Evolutionary conservation across 179 eudicot species (phyloP).

Genomic region (Carnegiea gigantea): DNA sequence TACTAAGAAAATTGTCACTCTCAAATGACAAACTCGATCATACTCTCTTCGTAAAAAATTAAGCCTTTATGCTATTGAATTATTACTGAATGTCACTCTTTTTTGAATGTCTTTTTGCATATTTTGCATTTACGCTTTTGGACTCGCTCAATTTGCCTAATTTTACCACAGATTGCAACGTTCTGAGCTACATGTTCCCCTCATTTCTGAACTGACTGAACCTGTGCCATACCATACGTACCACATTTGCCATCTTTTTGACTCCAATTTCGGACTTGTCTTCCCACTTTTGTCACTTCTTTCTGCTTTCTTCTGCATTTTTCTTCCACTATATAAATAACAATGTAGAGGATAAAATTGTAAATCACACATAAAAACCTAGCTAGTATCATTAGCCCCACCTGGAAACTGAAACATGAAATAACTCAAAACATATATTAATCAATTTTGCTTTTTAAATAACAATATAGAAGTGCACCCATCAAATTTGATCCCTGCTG

Average conservation of each 20-base stretch:
- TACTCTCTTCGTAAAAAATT: too few relatives aligned
- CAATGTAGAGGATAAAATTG: too few relatives aligned
- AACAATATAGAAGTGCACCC: too few relatives aligned
- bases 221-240: neutral
- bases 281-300: neutral
- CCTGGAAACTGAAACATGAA: too few relatives aligned
- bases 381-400: too few relatives aligned
- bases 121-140: neutral
- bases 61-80: too few relatives aligned
- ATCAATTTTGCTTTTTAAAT: too few relatives aligned
- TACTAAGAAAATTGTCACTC: too few relatives aligned
- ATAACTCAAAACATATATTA: too few relatives aligned
- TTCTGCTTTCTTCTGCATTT: neutral
- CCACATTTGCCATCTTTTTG: neutral
- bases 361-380: neutral
- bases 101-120: neutral
- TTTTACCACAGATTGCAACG: neutral
- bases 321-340: neutral
- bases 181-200: neutral
- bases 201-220: neutral
- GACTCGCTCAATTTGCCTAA: neutral
- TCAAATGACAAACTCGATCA: too few relatives aligned
- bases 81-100: neutral
- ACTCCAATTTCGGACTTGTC: slow-evolving; percentile 11
- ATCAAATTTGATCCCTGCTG: too few relatives aligned